These are phyloP conservation scores for Colletotrichum destructivum DNA, from an alignment of 2,329 filamentous ascomycete species.

Conservation along the genomic window DNA sequence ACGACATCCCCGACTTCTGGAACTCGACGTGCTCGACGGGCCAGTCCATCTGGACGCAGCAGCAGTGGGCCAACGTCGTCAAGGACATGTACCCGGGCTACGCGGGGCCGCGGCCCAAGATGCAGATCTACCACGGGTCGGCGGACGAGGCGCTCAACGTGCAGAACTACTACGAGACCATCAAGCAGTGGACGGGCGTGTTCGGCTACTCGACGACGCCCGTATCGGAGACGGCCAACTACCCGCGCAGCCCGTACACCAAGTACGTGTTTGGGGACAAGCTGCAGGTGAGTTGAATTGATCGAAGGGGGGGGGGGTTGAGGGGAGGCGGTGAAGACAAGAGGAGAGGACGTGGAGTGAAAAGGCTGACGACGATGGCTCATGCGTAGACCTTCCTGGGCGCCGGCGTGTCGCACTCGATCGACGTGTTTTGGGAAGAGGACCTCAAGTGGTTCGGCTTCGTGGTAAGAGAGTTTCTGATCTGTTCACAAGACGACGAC, in stretches of 20 bases:
- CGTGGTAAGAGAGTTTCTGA: background rate
- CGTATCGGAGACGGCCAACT: conserved; percentile 50
- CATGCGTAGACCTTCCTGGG: conserved; percentile 36
- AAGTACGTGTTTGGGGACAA: conserved; percentile 57
- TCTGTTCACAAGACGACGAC: no score
- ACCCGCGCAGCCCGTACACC: conserved; percentile 56
- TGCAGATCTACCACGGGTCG: conserved; percentile 73
- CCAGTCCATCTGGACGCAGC: conserved; percentile 58
- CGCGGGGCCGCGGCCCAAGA: conserved; percentile 64
- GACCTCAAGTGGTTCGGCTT: conserved; percentile 43
- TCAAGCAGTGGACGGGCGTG: conserved; percentile 70
- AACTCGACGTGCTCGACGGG: conserved; percentile 69
- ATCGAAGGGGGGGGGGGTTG: background rate
- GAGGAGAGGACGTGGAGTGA: no score
- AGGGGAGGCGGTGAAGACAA: background rate
- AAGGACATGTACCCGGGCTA: conserved; percentile 66
- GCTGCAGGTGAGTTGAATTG: conserved; percentile 42
- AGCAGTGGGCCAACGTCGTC: conserved; percentile 59
- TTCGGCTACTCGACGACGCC: conserved; percentile 58
- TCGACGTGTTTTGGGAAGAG: conserved; percentile 40
- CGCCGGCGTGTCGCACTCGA: conserved; percentile 36
- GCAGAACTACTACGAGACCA: conserved; percentile 70
- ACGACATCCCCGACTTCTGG: conserved; percentile 63
- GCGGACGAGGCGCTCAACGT: conserved; percentile 64
- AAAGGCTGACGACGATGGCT: background rate